Evolutionary conservation across 192 early-diverging fungal genomes (phyloP).

Genomic region (Backusella circina): DNA sequence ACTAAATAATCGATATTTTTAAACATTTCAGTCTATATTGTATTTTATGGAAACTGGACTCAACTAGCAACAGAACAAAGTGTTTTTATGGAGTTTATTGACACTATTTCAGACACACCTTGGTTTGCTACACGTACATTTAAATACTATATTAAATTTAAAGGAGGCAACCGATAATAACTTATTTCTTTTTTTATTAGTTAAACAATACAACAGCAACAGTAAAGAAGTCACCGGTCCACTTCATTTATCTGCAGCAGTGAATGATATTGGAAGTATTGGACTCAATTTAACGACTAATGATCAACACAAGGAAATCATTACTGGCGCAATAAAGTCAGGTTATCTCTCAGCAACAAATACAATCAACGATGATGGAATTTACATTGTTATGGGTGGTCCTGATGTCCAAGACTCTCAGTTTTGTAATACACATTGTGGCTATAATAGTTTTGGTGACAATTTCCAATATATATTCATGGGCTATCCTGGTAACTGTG

Average conservation of each 20-base stretch:
- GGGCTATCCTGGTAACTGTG: conserved; percentile 23
- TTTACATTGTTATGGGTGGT: conserved; percentile 23
- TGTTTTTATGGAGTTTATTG: conserved; percentile 19
- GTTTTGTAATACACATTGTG: conserved; percentile 22
- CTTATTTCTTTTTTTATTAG: not conserved
- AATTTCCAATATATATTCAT: conserved; percentile 26
- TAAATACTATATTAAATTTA: not conserved
- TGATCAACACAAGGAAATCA: conserved; percentile 14
- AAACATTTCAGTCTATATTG: conserved; percentile 9
- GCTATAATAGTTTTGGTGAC: conserved; percentile 20
- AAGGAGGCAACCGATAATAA: not conserved
- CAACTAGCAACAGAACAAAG: conserved; percentile 8
- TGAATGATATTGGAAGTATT: conserved; percentile 16
- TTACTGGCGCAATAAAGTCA: conserved; percentile 17
- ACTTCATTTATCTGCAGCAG: conserved; percentile 14
- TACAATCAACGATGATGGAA: conserved; percentile 11
- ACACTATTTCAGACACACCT: conserved; percentile 5
- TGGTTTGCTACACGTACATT: conserved; percentile 21
- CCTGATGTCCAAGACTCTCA: conserved; percentile 23
- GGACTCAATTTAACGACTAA: conserved; percentile 14
- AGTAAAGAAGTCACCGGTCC: conserved; percentile 18
- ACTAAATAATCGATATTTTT: not conserved
- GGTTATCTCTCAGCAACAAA: conserved; percentile 20
- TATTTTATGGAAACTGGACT: conserved; percentile 25
- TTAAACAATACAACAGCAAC: conserved; percentile 6